Evolutionary conservation across 345 rosid species (phyloP).

Genomic region (Eutrema yunnanense): DNA sequence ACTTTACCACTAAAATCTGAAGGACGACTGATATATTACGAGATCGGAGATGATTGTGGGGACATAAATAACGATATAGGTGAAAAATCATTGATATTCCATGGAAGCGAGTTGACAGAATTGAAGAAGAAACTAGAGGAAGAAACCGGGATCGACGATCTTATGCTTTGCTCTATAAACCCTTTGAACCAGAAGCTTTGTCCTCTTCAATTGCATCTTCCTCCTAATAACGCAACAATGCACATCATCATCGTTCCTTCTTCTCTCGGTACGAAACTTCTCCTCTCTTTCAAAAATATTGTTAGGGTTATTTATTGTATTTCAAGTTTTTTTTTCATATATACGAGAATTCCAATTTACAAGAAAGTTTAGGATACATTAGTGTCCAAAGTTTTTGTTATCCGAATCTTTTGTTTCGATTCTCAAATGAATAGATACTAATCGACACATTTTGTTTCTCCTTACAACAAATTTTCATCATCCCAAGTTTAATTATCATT

Average conservation of each 20-base stretch:
- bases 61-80: conserved; percentile 31
- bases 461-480: neutral
- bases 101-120: conserved; percentile 56
- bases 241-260: conserved; percentile 57
- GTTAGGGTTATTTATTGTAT: neutral
- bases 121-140: conserved; percentile 52
- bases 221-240: conserved; percentile 75
- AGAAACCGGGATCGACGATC: conserved; percentile 48
- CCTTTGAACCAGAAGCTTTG: conserved; percentile 68
- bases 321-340: neutral
- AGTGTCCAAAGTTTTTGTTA: neutral
- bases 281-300: neutral
- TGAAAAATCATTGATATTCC: conserved; percentile 41
- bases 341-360: neutral
- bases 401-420: neutral
- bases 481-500: neutral
- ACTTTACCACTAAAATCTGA: conserved; percentile 30
- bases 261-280: conserved; percentile 9
- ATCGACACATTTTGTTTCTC: neutral
- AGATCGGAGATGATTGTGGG: conserved; percentile 46
- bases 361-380: neutral
- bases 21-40: conserved; percentile 59
- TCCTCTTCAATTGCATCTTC: conserved; percentile 84
- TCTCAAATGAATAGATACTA: neutral
- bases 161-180: conserved; percentile 50